These are phyloP conservation scores for Baorangia bicolor DNA, from an alignment of 768 basidiomycete species.

Conservation along the genomic window DNA sequence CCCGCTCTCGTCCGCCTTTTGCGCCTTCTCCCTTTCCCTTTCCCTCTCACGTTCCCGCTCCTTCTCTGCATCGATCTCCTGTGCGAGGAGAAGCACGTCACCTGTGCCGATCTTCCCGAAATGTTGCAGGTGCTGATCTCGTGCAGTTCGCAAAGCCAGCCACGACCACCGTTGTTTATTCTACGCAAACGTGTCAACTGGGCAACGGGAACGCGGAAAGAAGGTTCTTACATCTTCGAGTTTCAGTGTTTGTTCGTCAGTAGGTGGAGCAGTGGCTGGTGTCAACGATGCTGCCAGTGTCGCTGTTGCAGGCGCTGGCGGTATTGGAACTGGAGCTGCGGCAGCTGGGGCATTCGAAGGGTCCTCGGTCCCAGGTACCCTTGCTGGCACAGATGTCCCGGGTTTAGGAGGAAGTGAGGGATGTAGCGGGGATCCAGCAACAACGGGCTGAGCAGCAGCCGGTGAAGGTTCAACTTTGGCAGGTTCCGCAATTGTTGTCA, in stretches of 20 bases:
- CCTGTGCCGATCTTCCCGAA: slow-evolving; percentile 84
- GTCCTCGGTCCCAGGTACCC: slow-evolving; percentile 34
- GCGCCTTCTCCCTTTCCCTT: slow-evolving; percentile 32
- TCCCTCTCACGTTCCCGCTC: slow-evolving; percentile 40
- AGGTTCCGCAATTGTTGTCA: slow-evolving; percentile 11
- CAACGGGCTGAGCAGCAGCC: slow-evolving; percentile 4
- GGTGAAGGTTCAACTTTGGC: slow-evolving; percentile 20
- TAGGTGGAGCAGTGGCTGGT: slow-evolving; percentile 29
- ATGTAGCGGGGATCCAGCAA: slow-evolving; percentile 49
- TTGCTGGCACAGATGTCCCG: slow-evolving; percentile 38
- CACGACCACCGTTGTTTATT: slow-evolving; percentile 77
- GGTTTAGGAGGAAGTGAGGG: slow-evolving; percentile 76
- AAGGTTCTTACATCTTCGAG: slow-evolving; percentile 56
- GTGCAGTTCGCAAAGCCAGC: slow-evolving; percentile 76
- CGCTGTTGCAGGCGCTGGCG: slow-evolving; percentile 12
- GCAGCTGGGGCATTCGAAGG: slow-evolving; percentile 21
- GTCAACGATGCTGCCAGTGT: slow-evolving; percentile 17
- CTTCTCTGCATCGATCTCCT: slow-evolving; percentile 37
- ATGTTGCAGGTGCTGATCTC: slow-evolving; percentile 69
- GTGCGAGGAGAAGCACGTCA: slow-evolving; percentile 53
- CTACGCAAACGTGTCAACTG: slow-evolving; percentile 38
- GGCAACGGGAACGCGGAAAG: background rate
- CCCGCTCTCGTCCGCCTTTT: slow-evolving; percentile 25
- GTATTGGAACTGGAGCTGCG: slow-evolving; percentile 8
- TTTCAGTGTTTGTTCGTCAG: slow-evolving; percentile 52